Evolutionary conservation across 225 moss, liverwort and hornwort genomes (phyloP).

Genomic region (Ulota crispa): DNA sequence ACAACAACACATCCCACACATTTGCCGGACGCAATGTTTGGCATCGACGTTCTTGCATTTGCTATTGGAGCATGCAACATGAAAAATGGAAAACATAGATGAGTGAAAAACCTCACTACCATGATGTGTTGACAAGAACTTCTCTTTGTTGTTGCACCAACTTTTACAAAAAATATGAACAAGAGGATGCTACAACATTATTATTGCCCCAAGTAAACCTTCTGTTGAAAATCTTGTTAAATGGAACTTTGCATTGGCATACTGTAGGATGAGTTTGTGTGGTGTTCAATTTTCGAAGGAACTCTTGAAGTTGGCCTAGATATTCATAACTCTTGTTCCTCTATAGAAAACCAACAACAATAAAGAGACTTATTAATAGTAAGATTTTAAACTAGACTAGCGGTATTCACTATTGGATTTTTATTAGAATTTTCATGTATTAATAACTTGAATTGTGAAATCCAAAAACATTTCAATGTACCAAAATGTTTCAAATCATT

Average conservation of each 20-base stretch:
- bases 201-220: neutral
- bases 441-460: no score
- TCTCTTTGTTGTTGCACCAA: neutral
- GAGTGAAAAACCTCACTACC: no score
- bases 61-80: constrained; percentile 19
- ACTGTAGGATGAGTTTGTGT: neutral
- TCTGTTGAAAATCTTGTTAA: neutral
- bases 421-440: no score
- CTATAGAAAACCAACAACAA: neutral
- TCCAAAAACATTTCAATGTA: no score
- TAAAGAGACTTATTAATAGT: no score
- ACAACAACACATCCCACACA: constrained; percentile 31
- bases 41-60: constrained; percentile 27
- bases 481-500: no score
- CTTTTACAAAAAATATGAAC: no score
- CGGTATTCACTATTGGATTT: no score
- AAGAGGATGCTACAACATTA: neutral
- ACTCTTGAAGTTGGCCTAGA: neutral
- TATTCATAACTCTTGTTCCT: constrained; percentile 14
- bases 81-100: neutral
- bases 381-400: no score
- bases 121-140: neutral
- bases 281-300: neutral
- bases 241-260: neutral
- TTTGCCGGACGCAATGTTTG: constrained; percentile 5